Evolutionary conservation across 2,329 filamentous ascomycete species (phyloP).

Genomic region (Cercospora zeina): DNA sequence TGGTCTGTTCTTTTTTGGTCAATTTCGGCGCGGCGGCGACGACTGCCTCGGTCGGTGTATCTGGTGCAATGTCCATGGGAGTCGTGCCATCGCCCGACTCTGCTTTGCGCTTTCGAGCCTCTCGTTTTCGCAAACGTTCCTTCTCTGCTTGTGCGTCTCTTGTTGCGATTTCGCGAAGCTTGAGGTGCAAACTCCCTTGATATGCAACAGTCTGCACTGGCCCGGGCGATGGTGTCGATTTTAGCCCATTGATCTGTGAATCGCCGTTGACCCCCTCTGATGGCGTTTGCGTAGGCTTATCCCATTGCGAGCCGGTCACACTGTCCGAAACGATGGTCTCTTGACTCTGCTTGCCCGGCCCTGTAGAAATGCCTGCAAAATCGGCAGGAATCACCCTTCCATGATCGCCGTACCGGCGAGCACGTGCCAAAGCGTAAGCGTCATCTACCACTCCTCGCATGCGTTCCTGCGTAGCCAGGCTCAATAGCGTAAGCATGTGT

Average conservation of each 20-base stretch:
- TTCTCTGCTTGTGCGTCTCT: slow-evolving; percentile 73
- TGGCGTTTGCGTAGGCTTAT: slow-evolving; percentile 27
- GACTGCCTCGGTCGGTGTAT: slow-evolving; percentile 37
- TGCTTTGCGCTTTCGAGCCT: slow-evolving; percentile 43
- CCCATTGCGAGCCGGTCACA: slow-evolving; percentile 39
- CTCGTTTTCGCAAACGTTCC: slow-evolving; percentile 52
- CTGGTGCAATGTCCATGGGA: slow-evolving; percentile 34
- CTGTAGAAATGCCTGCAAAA: slow-evolving; percentile 69
- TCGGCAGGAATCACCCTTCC: slow-evolving; percentile 75
- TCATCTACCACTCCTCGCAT: slow-evolving; percentile 76
- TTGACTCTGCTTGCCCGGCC: slow-evolving; percentile 46
- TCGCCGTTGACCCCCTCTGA: slow-evolving; percentile 27
- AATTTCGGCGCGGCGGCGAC: slow-evolving; percentile 60
- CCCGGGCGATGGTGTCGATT: slow-evolving; percentile 39
- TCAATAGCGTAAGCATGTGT: slow-evolving; percentile 80
- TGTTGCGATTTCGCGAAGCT: slow-evolving; percentile 63
- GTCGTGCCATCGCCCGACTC: slow-evolving; percentile 29
- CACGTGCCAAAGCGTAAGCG: slow-evolving; percentile 67
- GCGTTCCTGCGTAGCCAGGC: slow-evolving; percentile 78
- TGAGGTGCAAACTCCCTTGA: slow-evolving; percentile 48
- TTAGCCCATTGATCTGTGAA: slow-evolving; percentile 26
- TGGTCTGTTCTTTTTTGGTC: slow-evolving; percentile 85
- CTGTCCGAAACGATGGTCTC: slow-evolving; percentile 44
- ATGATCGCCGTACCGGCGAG: slow-evolving; percentile 74
- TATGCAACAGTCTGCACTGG: slow-evolving; percentile 48